Base-by-base conservation (phyloP, 1,139 yeast species). In the Yamadazyma dushanensis region DNA sequence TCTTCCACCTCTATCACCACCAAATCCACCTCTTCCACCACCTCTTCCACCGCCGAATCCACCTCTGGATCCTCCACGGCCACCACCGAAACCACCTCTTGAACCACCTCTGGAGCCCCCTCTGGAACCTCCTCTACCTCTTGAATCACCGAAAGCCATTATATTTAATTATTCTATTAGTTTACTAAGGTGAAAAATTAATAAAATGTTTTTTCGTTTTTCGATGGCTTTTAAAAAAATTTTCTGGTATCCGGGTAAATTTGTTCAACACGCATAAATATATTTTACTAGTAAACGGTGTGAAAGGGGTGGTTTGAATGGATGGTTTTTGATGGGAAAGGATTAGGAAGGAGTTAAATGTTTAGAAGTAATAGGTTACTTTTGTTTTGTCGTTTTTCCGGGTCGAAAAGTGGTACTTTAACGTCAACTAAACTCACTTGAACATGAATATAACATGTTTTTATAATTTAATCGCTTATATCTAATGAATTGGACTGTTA, bases 101-200 rank as follows among this genome's bases (percentile, higher is more conserved):
- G 40, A 37, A 25, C 40, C 23, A 39, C 78, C 76, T n/a, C 54
- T 47, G 32, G 41, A 46, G 34, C 70, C 77, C 47, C 81, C 80
- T 48, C 80, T 54, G 34, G 44, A 47, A 47, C 81, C 80, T 47
- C 80, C 54, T 43, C 78, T 33, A 47, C 78, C 76, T 31, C 78
- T 72, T 48, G 61, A 51, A 40, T 54, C 56, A 47, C 76, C 73
- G 40, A 54, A 54, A 41, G 56, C 57, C 57, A 54, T 53, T 46
- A 32, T 51, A 10, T 38, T 18, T 40, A 30, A 28, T 20, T 34
- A 31, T 32, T 32, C 28, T 31, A 19, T 29, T 29, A 20, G 11
- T 31, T 31, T 15, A 18, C 16, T 17, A 15, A 17, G 20, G 25
- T 31, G 17, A 17, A 31, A 31, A 22, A 17, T 31, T 16, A 27